phyloP scores from a whole-genome alignment of 257 asterid genomes.

The Penstemon newberryi region DNA sequence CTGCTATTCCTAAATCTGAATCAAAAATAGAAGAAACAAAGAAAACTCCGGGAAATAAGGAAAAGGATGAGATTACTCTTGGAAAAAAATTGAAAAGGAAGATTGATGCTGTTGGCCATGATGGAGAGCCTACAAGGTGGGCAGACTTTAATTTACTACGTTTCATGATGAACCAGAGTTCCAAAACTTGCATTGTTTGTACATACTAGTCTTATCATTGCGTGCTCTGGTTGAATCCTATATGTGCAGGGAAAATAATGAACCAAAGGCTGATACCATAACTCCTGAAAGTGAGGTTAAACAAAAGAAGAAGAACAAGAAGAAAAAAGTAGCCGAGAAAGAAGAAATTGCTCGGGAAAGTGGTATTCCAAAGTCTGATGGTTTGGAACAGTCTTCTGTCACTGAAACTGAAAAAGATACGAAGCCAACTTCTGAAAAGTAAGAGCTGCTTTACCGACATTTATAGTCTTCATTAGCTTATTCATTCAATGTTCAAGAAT shows the following conservation, averaged over 20 bases:
- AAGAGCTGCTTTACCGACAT: constrained; percentile 36
- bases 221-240: not conserved
- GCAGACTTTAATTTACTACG: constrained; percentile 4
- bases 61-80: constrained; percentile 33
- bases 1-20: constrained; percentile 31
- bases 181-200: not conserved
- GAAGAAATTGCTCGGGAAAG: constrained; percentile 36
- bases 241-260: constrained; percentile 36
- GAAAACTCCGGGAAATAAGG: constrained; percentile 40
- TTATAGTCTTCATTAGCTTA: not conserved
- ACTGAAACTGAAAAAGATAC: constrained; percentile 43
- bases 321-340: constrained; percentile 47
- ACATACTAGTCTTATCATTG: too few relatives aligned
- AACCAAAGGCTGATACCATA: constrained; percentile 18
- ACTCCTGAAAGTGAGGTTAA: constrained; percentile 40
- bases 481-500: constrained; percentile 10
- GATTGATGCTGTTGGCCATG: constrained; percentile 44
- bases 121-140: constrained; percentile 54
- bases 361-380: constrained; percentile 32
- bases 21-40: constrained; percentile 28
- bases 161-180: not conserved
- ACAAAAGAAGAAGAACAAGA: constrained; percentile 62
- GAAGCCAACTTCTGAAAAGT: constrained; percentile 53
- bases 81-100: constrained; percentile 57
- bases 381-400: constrained; percentile 33